A percentile compares a stretch with the other conserved stretches of the same genome.
Conservation (phyloP, 257 asterid genomes). For the Nicotiana benthamiana region DNA sequence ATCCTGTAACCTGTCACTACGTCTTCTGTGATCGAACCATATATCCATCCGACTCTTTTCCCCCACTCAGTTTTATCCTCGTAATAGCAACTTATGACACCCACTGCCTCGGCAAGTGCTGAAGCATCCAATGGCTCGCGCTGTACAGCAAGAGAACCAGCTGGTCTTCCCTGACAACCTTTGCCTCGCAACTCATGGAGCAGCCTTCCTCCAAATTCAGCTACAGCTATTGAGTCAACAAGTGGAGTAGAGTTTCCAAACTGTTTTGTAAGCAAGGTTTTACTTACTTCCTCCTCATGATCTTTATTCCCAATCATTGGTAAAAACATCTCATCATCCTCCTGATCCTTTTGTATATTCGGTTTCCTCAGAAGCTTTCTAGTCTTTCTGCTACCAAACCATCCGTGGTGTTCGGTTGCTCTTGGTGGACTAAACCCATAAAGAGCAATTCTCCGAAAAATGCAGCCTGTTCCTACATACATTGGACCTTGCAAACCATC, state of each 20-base stretch:
- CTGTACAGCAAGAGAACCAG: conserved; percentile 76
- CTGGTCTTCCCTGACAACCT: conserved; percentile 68
- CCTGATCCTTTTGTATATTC: conserved; percentile 24
- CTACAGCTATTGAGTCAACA: conserved; percentile 70
- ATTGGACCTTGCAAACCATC: conserved; percentile 95
- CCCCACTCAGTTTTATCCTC: conserved; percentile 97
- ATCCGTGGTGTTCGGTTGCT: conserved; percentile 78
- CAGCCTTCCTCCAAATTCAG: conserved; percentile 83
- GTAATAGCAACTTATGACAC: conserved; percentile 73
- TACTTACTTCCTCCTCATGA: conserved; percentile 39
- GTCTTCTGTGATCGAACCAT: conserved; percentile 86
- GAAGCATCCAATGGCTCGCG: conserved; percentile 85
- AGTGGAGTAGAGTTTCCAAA: conserved; percentile 67
- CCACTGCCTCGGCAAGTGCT: conserved; percentile 74
- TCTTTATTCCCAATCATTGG: conserved; percentile 39
- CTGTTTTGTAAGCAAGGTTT: conserved; percentile 42
- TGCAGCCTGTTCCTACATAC: conserved; percentile 96
- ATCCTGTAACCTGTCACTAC: conserved; percentile 87
- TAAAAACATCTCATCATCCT: conserved; percentile 51
- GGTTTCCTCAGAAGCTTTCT: conserved; percentile 40
- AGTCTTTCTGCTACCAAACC: conserved; percentile 61
- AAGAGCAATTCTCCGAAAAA: conserved; percentile 68
- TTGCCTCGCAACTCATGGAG: conserved; percentile 72
- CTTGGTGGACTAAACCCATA: conserved; percentile 91
- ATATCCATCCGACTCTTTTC: conserved; percentile 84